These are phyloP conservation scores for Quercus tomentella DNA, from an alignment of 331 rosid genomes.

Conservation along the genomic window DNA sequence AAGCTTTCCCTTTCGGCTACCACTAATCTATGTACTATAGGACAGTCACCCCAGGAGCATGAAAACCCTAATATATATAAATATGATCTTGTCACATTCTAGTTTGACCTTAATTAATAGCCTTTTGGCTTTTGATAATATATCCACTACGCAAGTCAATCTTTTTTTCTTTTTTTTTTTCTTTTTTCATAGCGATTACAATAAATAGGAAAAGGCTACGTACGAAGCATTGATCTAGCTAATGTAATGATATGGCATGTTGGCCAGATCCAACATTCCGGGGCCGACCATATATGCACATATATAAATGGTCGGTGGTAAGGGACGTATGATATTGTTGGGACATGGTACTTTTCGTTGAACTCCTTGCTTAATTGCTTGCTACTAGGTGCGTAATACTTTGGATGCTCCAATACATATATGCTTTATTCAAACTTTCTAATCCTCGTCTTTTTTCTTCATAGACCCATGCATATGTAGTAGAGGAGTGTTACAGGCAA, in stretches of 20 bases:
- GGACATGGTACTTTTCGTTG: slow-evolving; percentile 5
- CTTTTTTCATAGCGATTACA: slow-evolving; percentile 1
- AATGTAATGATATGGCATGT: not conserved
- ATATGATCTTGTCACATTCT: slow-evolving; percentile 18
- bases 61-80: slow-evolving; percentile 2
- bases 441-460: slow-evolving; percentile 1
- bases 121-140: slow-evolving; percentile 12
- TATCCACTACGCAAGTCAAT: slow-evolving; percentile 14
- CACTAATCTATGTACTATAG: slow-evolving; percentile 25
- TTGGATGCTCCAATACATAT: slow-evolving; percentile 3
- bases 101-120: not conserved
- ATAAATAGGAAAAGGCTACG: slow-evolving; percentile 6
- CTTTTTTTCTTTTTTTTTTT: not conserved
- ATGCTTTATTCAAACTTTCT: slow-evolving; percentile 13
- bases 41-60: not conserved
- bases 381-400: slow-evolving; percentile 16
- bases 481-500: slow-evolving; percentile 47
- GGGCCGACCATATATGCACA: slow-evolving; percentile 3
- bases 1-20: slow-evolving; percentile 40
- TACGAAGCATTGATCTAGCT: not conserved
- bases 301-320: slow-evolving; percentile 15
- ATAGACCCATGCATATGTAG: slow-evolving; percentile 51
- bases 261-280: not conserved
- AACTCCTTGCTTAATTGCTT: not conserved
- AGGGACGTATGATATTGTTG: not conserved